Base-by-base conservation (phyloP, 345 rosid genomes). In the Eucalyptus tenuipes region DNA sequence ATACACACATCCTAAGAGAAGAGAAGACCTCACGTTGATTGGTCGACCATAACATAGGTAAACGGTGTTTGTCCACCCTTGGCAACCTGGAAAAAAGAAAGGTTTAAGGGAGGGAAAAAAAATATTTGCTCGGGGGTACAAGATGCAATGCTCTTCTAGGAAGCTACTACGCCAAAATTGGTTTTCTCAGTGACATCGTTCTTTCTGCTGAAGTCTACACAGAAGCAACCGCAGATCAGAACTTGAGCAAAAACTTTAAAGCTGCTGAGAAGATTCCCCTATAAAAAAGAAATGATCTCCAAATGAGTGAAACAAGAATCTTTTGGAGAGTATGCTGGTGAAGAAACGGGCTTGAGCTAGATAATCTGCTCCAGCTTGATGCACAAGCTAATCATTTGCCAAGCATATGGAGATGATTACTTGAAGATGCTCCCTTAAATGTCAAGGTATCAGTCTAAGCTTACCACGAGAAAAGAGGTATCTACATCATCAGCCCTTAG, bases 1-100 rank as follows among this genome's bases (percentile, higher is more conserved):
- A 37, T 10, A 87, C 17, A 86, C 14, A 7, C 27, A 13, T 31
- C 29, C 45, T 10, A 48, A 82, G 81, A n/a, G 71, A 66, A 89
- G 59, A 85, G 55, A 90, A 64, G 89, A 45, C 15, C 99, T 94
- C 91, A 97, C 99, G 95, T 95, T 91, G 96, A 92, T 87, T 90
- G 92, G 89, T 97, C 99, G 57, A 96, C 96, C 4, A 97, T 95
- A 88, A 97, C 81, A 92, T 96, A 97, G 15, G 99, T 94, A 92
- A 96, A 97, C 5, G 99, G 95, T 64, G 98, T 96, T 89, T 93
- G 95, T 71, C 99, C 99, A 87, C 89, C 94, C 91, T 94, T 85
- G 85, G 97, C 90, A 79, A 96, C 99, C 99, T 97, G 93, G 57
- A 89, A 12, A 90, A 84, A 55, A 86, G 4, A 52, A 47, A 87